Conservation (phyloP, 2,329 filamentous ascomycete species). For the Botryotinia narcissicola region DNA sequence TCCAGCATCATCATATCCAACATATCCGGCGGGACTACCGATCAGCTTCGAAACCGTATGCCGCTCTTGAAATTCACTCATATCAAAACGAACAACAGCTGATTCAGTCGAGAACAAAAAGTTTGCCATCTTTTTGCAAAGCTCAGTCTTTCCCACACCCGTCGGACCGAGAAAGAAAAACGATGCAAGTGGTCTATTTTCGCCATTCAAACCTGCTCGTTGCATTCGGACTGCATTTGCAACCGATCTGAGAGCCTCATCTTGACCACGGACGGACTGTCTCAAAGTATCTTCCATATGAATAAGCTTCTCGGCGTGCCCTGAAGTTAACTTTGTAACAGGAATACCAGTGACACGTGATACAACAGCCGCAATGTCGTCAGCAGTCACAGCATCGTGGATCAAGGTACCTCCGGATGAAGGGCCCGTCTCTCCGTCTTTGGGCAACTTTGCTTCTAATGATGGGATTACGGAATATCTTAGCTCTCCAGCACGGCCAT, state of each 20-base stretch:
- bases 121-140: constrained; percentile 91
- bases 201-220: constrained; percentile 83
- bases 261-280: constrained; percentile 83
- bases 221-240: constrained; percentile 93
- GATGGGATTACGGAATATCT: constrained; percentile 83
- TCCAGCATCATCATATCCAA: constrained; percentile 94
- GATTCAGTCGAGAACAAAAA: constrained; percentile 92
- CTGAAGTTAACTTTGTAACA: constrained; percentile 85
- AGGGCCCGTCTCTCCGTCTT: constrained; percentile 56
- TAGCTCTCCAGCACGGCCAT: constrained; percentile 85
- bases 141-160: constrained; percentile 93
- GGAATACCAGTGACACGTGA: constrained; percentile 81
- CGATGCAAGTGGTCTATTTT: constrained; percentile 86
- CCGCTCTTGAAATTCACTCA: constrained; percentile 97
- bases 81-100: constrained; percentile 91
- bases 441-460: constrained; percentile 75
- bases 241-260: constrained; percentile 87
- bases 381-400: constrained; percentile 90
- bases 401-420: constrained; percentile 57
- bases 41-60: constrained; percentile 93
- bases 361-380: constrained; percentile 91
- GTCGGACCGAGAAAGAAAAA: constrained; percentile 99
- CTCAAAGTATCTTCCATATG: constrained; percentile 91
- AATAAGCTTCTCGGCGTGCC: constrained; percentile 91
- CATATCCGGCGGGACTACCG: constrained; percentile 88